Evolutionary conservation across 2,329 filamentous ascomycete genomes (phyloP).

Genomic region (Rutstroemia sp.): DNA sequence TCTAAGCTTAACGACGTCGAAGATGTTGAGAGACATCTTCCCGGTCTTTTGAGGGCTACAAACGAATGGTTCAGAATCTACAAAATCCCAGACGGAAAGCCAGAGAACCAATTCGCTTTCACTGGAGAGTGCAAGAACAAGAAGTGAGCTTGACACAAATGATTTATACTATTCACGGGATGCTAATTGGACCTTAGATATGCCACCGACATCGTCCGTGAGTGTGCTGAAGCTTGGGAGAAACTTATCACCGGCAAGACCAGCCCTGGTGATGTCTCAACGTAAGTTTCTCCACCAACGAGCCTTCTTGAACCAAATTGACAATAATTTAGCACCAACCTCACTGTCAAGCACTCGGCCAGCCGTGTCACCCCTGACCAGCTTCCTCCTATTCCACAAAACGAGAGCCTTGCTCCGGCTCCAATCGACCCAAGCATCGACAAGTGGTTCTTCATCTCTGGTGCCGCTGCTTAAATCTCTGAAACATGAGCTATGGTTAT

Average conservation of each 20-base stretch:
- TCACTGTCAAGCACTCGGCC: slow-evolving; percentile 64
- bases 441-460: slow-evolving; percentile 99
- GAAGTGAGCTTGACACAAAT: slow-evolving; percentile 52
- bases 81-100: slow-evolving; percentile 99
- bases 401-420: slow-evolving; percentile 74
- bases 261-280: slow-evolving; percentile 66
- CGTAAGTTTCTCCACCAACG: slow-evolving; percentile 50
- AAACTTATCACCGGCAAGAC: slow-evolving; percentile 89
- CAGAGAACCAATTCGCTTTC: slow-evolving; percentile 99
- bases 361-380: slow-evolving; percentile 62
- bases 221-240: slow-evolving; percentile 97
- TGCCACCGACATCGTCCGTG: slow-evolving; percentile 88
- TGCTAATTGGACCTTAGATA: slow-evolving; percentile 51
- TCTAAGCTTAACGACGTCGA: slow-evolving; percentile 97
- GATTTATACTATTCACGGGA: background rate
- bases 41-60: slow-evolving; percentile 90
- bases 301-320: slow-evolving; percentile 19
- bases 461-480: slow-evolving; percentile 70
- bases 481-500: slow-evolving; percentile 1
- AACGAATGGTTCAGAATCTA: slow-evolving; percentile 99
- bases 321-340: slow-evolving; percentile 62
- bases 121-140: slow-evolving; percentile 99
- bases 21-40: slow-evolving; percentile 97
- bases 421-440: slow-evolving; percentile 95
- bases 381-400: slow-evolving; percentile 68